Evolutionary conservation across 2,329 filamentous ascomycete genomes (phyloP), one percentile per base, ranked within the genome.

Genomic region (Trichothecium sympodiale): DNA sequence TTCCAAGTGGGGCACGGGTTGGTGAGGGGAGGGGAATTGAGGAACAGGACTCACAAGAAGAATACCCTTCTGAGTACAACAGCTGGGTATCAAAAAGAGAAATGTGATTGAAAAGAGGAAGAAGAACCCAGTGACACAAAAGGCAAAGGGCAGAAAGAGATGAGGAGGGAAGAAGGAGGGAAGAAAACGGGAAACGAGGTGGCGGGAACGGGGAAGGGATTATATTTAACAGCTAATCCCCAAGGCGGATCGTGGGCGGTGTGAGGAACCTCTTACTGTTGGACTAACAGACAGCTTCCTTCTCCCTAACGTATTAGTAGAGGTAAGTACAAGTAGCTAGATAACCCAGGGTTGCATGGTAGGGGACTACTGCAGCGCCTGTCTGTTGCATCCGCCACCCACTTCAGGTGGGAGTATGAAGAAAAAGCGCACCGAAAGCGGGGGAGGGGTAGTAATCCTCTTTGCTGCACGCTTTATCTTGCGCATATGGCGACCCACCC

Each of bases 351-450:
- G 28, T 29, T 15, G n/a, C n/a, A n/a, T 29, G 16, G 28, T 29
- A 15, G n/a, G n/a, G n/a, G n/a, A n/a, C n/a, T n/a, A n/a, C n/a
- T n/a, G n/a, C n/a, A n/a, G n/a, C n/a, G n/a, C n/a, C n/a, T n/a
- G n/a, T n/a, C n/a, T n/a, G n/a, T n/a, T n/a, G n/a, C n/a, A n/a
- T n/a, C n/a, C n/a, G n/a, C n/a, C n/a, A n/a, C n/a, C n/a, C n/a
- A n/a, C n/a, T n/a, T n/a, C n/a, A n/a, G n/a, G n/a, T n/a, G n/a
- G n/a, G n/a, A 29, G 8, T n/a, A 29, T 7, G n/a, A 20, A 38
- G 37, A 38, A 38, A 38, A 38, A 28, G 23, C 37, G 37, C 37
- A 38, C 28, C 18, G 14, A 17, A 33, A 31, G 37, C 37, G 37
- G 37, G 37, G 37, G 37, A 38, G 37, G 37, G 37, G 37, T 35